Evolutionary conservation across 805 yeast species (phyloP).

Genomic region (Yarrowia osloensis): DNA sequence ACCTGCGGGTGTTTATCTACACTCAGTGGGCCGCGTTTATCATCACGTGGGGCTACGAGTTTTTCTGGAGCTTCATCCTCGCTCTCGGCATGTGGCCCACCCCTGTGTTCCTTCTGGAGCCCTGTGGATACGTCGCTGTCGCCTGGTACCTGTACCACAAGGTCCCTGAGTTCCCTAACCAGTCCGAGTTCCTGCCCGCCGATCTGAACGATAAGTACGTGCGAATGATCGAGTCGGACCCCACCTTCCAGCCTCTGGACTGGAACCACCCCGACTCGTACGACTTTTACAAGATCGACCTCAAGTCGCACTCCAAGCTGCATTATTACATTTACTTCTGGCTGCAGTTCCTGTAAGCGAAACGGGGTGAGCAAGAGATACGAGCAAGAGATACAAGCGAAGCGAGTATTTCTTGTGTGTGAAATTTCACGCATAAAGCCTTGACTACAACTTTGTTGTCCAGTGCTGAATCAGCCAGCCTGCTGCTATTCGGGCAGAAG

Average conservation of each 20-base stretch:
- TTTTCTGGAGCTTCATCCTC: slow-evolving; percentile 4
- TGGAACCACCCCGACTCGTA: slow-evolving; percentile 24
- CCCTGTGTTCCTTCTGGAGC: slow-evolving; percentile 15
- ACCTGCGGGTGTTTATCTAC: slow-evolving; percentile 8
- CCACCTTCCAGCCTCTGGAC: slow-evolving; percentile 24
- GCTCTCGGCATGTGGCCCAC: slow-evolving; percentile 22
- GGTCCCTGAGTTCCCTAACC: slow-evolving; percentile 27
- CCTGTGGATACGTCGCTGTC: slow-evolving; percentile 8
- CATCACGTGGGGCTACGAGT: slow-evolving; percentile 13
- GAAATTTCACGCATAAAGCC: too few species aligned
- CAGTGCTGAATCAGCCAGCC: too few species aligned
- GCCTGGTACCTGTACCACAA: slow-evolving; percentile 27
- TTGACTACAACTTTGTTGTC: too few species aligned
- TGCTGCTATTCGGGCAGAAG: too few species aligned
- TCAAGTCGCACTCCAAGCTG: not conserved
- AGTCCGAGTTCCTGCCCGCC: slow-evolving; percentile 6
- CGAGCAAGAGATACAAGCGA: not conserved
- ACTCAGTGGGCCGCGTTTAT: slow-evolving; percentile 26
- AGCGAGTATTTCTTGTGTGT: not conserved
- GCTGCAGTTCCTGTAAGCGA: slow-evolving; percentile 22
- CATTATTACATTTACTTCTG: slow-evolving; percentile 21
- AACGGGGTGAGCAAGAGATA: too few species aligned
- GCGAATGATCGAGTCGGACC: slow-evolving; percentile 16
- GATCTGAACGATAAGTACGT: slow-evolving; percentile 23
- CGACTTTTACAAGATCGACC: slow-evolving; percentile 25